Evolutionary conservation across 106 monocot species (phyloP), one percentile per base, ranked within the genome.

Genomic region (Chionographis japonica): DNA sequence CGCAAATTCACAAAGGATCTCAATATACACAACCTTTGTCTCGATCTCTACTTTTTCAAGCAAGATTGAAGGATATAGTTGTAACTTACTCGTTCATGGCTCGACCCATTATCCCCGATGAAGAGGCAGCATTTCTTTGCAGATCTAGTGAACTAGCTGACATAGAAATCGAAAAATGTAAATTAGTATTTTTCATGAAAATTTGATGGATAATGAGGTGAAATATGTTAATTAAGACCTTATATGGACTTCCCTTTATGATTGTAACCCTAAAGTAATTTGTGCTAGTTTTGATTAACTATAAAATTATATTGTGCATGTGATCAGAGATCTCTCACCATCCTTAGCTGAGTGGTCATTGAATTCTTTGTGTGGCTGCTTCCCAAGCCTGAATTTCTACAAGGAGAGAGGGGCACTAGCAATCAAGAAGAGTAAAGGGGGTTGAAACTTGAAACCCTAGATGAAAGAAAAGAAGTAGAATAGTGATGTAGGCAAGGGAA

Each of bases 351-450:
- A 72, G 50, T 80, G 76, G 4, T 90, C 89, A 37, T 55, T 78
- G 65, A 80, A 80, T 59, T 90, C 85, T 50, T 90, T 90, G 56
- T 82, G 85, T 19, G 85, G 85, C 67, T 90, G 89, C 75, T 85
- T 90, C 75, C 89, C 89, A 3, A 90, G 66, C 58, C 89, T 74
- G 66, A 83, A 90, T 77, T 90, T 90, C 89, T 90, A 40, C 36
- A 75, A 11, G 27, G 27, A 27, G 27, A 27, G 27, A 27, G 27
- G 27, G 27, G 27, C 27, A 27, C 27, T 27, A 27, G 27, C 27
- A 27, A 27, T 27, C 27, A 27, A 27, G 27, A 27, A 27, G 27
- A 27, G 27, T 27, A 27, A 27, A 27, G 27, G 27, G 27, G 27
- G 27, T 27, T 27, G 27, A 27, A 27, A 27, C 27, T 27, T 27